These are phyloP conservation scores for Suhomyces faveliae DNA, from an alignment of 805 yeast species.

Conservation along the genomic window DNA sequence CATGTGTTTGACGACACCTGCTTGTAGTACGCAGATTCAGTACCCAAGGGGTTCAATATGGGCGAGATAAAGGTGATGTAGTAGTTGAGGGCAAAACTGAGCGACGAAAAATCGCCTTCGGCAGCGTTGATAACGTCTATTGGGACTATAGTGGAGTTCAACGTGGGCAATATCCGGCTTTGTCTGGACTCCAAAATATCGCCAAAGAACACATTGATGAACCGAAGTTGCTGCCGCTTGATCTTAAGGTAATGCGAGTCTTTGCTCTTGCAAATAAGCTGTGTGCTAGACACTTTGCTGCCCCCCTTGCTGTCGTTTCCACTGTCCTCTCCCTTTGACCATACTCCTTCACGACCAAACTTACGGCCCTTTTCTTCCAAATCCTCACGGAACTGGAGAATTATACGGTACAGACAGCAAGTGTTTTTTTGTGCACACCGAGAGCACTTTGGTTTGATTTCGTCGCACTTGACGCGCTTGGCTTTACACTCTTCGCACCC, in stretches of 20 bases:
- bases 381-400: slow-evolving; percentile 27
- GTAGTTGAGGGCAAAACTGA: slow-evolving; percentile 23
- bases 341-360: slow-evolving; percentile 30
- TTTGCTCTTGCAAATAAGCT: slow-evolving; percentile 13
- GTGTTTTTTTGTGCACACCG: slow-evolving; percentile 17
- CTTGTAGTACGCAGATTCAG: slow-evolving; percentile 8
- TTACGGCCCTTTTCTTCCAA: slow-evolving; percentile 21
- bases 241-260: slow-evolving; percentile 13
- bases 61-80: slow-evolving; percentile 27
- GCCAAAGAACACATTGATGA: slow-evolving; percentile 17
- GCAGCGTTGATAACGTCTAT: slow-evolving; percentile 14
- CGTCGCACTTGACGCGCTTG: slow-evolving; percentile 26
- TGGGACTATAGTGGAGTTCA: slow-evolving; percentile 24
- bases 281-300: slow-evolving; percentile 1
- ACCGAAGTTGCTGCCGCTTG: slow-evolving; percentile 10
- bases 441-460: slow-evolving; percentile 23
- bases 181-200: slow-evolving; percentile 12
- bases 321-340: slow-evolving; percentile 17
- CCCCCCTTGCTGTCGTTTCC: background rate
- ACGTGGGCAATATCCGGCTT: slow-evolving; percentile 9
- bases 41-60: slow-evolving; percentile 27
- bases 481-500: slow-evolving; percentile 25
- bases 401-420: slow-evolving; percentile 19
- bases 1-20: slow-evolving; percentile 8
- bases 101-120: slow-evolving; percentile 12